Percentiles rank a stretch among this genome's conserved stretches.
Evolutionary conservation across 2,329 filamentous ascomycete genomes (phyloP).

Genomic region (Dothideomycetidae sp.): DNA sequence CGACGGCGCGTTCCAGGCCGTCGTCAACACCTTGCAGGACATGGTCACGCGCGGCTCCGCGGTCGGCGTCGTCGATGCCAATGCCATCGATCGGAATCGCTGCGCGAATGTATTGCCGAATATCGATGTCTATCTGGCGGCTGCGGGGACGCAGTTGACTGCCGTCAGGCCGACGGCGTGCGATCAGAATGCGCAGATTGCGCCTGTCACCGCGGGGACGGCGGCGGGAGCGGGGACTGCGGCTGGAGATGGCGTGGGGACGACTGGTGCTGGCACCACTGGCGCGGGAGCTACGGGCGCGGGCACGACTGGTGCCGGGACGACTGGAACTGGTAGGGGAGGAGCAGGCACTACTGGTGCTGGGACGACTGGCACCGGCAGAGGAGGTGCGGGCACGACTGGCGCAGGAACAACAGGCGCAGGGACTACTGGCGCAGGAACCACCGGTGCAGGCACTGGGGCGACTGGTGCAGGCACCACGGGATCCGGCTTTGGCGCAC

Average conservation of each 20-base stretch:
- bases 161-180: background rate
- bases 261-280: constrained; percentile 11
- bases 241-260: constrained; percentile 4
- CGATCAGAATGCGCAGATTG: background rate
- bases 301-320: background rate
- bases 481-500: too few relatives aligned
- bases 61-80: background rate
- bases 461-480: background rate
- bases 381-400: background rate
- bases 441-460: background rate
- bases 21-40: background rate
- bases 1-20: background rate
- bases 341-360: background rate
- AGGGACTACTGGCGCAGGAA: background rate
- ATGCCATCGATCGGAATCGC: background rate
- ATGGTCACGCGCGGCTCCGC: background rate
- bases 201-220: background rate
- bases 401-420: background rate
- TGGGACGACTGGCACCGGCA: background rate
- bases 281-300: constrained; percentile 1
- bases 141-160: background rate
- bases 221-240: constrained; percentile 13
- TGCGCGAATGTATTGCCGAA: background rate
- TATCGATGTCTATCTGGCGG: background rate
- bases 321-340: background rate